A percentile compares a stretch with the other conserved stretches of the same genome.
Evolutionary conservation across 208 protist genomes (phyloP).

Genomic region (Acanthamoeba healyi): DNA sequence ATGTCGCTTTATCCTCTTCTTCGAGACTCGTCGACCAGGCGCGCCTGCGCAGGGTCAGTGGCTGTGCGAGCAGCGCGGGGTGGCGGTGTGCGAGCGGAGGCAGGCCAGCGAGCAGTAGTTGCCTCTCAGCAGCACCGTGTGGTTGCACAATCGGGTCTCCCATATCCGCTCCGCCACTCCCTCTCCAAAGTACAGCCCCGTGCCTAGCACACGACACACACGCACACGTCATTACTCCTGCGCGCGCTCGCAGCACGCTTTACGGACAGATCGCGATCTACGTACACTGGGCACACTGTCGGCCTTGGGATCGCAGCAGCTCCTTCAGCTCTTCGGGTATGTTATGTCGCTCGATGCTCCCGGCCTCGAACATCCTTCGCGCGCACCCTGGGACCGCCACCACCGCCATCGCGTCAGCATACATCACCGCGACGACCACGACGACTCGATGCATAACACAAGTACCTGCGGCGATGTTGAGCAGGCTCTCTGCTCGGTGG

Average conservation of each 20-base stretch:
- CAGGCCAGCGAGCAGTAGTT: neutral
- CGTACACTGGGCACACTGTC: slow-evolving; percentile 16
- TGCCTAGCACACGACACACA: neutral
- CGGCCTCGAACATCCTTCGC: neutral
- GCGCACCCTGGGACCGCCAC: neutral
- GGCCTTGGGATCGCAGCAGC: neutral
- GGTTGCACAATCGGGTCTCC: neutral
- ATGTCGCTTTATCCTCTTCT: too few relatives aligned
- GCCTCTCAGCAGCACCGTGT: neutral
- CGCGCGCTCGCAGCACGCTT: neutral
- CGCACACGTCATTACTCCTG: neutral
- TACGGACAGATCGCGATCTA: too few relatives aligned
- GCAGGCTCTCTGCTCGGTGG: neutral
- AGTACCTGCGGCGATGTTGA: neutral
- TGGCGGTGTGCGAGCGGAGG: neutral
- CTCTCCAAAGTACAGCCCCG: slow-evolving; percentile 15
- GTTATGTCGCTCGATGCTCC: neutral
- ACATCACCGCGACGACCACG: neutral
- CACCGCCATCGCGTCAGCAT: neutral
- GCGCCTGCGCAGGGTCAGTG: neutral
- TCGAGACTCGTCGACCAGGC: too few relatives aligned
- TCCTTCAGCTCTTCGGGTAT: slow-evolving; percentile 22
- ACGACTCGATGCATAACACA: neutral
- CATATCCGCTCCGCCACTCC: neutral
- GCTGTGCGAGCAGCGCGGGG: neutral